A percentile compares a stretch with the other conserved stretches of the same genome.
Conservation (phyloP, 352 stramenopile species). For the Pythium apleroticum region DNA sequence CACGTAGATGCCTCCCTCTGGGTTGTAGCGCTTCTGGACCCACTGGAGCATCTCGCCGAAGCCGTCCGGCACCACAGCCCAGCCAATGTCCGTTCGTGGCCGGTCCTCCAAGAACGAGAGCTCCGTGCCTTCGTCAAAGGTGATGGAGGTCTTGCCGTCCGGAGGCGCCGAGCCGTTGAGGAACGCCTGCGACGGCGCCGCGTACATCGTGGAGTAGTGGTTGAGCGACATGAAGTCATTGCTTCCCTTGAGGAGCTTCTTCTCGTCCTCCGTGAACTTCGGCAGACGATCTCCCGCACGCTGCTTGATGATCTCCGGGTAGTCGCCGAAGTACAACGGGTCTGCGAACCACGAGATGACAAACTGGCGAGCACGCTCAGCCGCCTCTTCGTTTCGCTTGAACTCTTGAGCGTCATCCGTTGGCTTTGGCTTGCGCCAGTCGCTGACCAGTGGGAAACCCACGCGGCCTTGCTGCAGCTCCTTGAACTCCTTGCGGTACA, state of each 20-base stretch:
- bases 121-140: not conserved
- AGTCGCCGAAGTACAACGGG: conserved; percentile 90
- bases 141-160: not conserved
- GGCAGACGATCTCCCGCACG: conserved; percentile 28
- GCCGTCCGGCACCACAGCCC: not conserved
- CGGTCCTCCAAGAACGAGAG: not conserved
- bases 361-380: conserved; percentile 83
- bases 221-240: conserved; percentile 35
- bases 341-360: conserved; percentile 90
- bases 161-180: conserved; percentile 6
- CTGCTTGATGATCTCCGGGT: conserved; percentile 90
- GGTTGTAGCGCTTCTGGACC: not conserved
- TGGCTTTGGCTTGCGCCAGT: conserved; percentile 84
- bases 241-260: conserved; percentile 3
- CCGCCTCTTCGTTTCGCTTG: conserved; percentile 55
- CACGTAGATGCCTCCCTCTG: not conserved
- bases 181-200: not conserved
- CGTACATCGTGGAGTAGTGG: conserved; percentile 31
- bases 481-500: conserved; percentile 63
- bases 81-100: not conserved
- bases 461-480: conserved; percentile 66
- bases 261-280: not conserved
- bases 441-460: conserved; percentile 90
- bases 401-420: conserved; percentile 49
- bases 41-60: not conserved